Conservation (phyloP, 495 filamentous ascomycete species). For the Mycothermus thermophilus region DNA sequence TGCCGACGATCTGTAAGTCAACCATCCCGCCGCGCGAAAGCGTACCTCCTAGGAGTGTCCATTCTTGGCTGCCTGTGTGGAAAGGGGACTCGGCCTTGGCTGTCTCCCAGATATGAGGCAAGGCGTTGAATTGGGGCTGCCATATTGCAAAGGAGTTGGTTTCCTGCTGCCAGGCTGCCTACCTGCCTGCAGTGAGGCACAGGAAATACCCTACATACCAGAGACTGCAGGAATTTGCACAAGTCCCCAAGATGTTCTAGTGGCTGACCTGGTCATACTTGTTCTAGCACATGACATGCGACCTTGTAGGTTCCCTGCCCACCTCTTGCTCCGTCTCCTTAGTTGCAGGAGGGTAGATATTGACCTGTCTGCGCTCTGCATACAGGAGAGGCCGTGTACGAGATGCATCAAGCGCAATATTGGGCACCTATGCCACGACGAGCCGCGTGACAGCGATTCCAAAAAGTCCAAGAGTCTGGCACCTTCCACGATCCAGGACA, state of each 20-base stretch:
- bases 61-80: too few relatives aligned
- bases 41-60: too few relatives aligned
- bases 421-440: constrained; percentile 96
- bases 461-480: constrained; percentile 59
- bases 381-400: constrained; percentile 84
- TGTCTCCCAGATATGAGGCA: too few relatives aligned
- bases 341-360: constrained; percentile 7
- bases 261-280: constrained; percentile 18
- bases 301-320: constrained; percentile 83
- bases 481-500: constrained; percentile 44
- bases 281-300: constrained; percentile 96
- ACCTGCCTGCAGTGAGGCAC: constrained; percentile 6
- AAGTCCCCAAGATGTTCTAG: constrained; percentile 12
- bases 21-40: constrained; percentile 18
- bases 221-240: neutral
- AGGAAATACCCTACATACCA: too few relatives aligned
- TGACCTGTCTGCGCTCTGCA: constrained; percentile 10
- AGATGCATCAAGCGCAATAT: constrained; percentile 99
- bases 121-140: too few relatives aligned
- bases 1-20: constrained; percentile 94
- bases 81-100: too few relatives aligned
- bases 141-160: too few relatives aligned
- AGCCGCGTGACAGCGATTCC: constrained; percentile 63
- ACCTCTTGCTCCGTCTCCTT: constrained; percentile 19
- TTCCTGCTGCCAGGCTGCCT: too few relatives aligned